Evolutionary conservation across 129 eudicot genomes (phyloP), one percentile per base, ranked within the genome.

Genomic region (Centrapalus pauciflorus): DNA sequence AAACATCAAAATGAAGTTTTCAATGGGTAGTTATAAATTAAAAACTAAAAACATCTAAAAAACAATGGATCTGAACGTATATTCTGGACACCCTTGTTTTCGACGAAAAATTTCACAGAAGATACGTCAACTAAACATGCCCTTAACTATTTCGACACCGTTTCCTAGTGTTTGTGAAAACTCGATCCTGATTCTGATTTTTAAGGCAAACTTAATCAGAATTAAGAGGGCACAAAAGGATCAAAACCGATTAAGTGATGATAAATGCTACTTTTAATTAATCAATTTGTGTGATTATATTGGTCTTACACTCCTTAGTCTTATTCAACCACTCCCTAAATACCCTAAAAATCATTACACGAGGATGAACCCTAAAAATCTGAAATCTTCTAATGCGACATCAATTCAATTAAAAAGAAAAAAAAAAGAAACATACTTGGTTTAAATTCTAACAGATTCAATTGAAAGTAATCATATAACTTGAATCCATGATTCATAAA

Each of bases 261-360:
- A n/a, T n/a, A n/a, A n/a, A n/a, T n/a, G n/a, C n/a, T n/a, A n/a
- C n/a, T n/a, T n/a, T 1, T 8, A 28, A 50, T 50, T 8, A 54
- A 45, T 12, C 19, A 14, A 1, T 14, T 16, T 25, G 11, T 54
- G 19, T 4, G 16, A 26, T 26, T 26, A 5, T 54, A 10, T 10
- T 25, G n/a, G 5, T 58, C 64, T 29, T 13, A 32, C n/a, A n/a
- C n/a, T 17, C 16, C 40, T 30, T 33, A 35, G 13, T 7, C 27
- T 17, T 58, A 67, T 51, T 51, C 50, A 67, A 67, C 49, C 24
- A 49, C 59, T 30, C 33, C 4, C 71, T 20, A 45, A 48, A 60
- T 7, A 25, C 26, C 1, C 16, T 48, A 6, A 30, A 45, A 20
- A 68, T 13, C 29, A 46, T 27, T 28, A 65, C 63, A 61, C 16